Evolutionary conservation across 2,329 filamentous ascomycete species (phyloP).

Genomic region (Verticillium klebahnii): DNA sequence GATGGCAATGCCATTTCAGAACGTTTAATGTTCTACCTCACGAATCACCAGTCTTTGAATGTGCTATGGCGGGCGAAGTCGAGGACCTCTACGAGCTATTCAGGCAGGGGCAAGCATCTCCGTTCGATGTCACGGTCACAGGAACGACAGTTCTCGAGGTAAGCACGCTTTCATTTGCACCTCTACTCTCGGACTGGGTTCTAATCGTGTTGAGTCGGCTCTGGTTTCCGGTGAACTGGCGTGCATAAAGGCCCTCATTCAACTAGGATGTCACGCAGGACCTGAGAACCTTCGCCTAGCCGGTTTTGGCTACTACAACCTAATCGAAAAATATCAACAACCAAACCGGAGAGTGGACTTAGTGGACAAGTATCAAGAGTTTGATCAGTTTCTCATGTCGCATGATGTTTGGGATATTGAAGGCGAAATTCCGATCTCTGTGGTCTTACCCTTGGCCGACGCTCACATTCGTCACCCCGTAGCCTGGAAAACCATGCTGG

Average conservation of each 20-base stretch:
- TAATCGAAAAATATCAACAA: too few relatives aligned
- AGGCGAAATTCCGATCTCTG: not conserved
- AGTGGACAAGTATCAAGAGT: not conserved
- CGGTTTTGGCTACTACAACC: not conserved
- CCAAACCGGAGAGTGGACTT: too few relatives aligned
- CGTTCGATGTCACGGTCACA: not conserved
- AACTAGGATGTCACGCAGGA: not conserved
- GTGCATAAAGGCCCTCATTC: not conserved
- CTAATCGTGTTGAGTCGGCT: not conserved
- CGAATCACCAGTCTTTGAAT: not conserved
- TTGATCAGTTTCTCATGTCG: not conserved
- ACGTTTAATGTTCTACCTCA: not conserved
- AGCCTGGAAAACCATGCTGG: not conserved
- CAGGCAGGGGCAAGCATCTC: not conserved
- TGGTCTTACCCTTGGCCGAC: not conserved
- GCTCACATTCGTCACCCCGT: not conserved
- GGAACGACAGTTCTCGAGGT: not conserved
- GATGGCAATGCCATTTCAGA: slow-evolving; percentile 1
- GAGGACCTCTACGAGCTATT: not conserved
- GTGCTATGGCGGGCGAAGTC: too few relatives aligned
- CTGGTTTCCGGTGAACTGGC: not conserved
- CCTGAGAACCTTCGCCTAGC: not conserved
- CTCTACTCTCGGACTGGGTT: not conserved
- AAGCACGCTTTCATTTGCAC: not conserved
- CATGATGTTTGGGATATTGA: not conserved